Evolutionary conservation across 2,329 filamentous ascomycete genomes (phyloP), one percentile per base, ranked within the genome.

Genomic region (Macroventuria anomochaeta): DNA sequence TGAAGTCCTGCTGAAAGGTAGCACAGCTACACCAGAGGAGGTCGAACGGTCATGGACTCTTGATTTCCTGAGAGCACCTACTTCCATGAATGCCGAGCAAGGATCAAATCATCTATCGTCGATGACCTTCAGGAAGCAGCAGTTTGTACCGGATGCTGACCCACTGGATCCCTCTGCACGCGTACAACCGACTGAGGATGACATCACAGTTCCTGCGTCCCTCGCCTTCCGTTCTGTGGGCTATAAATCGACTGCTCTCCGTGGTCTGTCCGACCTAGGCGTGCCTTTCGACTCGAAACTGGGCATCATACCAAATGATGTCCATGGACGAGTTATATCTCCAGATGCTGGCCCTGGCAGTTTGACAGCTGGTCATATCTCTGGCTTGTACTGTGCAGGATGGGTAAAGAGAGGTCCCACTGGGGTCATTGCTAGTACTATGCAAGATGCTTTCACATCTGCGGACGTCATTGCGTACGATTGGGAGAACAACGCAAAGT

Each of bases 401-500:
- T 99, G 95, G 95, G 92, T 97, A 8, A 97, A 97, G 78, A 85
- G 89, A 29, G 95, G 95, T 0, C 93, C 95, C 0, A 97, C 92
- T 0, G 95, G 95, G 2, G 93, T 97, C 3, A 99, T 99, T 72
- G 93, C 93, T 1, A 92, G 88, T 25, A 99, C 95, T 0, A 96
- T 99, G 91, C 85, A 89, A 55, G 95, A 99, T 72, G 93, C 95
- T 0, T 99, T 97, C 67, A 83, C 85, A 7, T 96, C 92, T 0
- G 95, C 87, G 1, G 93, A 97, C 70, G 86, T 88, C 2, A 89
- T 99, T 58, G 84, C 84, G 0, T 77, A 83, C n/a, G 95, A 99
- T 69, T 93, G 91, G 88, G 68, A 77, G 42, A 68, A 71, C 0
- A 65, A 73, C 5, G 74, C 73, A 8, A 75, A 72, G 0, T 84